Evolutionary conservation across 345 rosid genomes (phyloP), one percentile per base, ranked within the genome.

Genomic region (Eutrema yunnanense): DNA sequence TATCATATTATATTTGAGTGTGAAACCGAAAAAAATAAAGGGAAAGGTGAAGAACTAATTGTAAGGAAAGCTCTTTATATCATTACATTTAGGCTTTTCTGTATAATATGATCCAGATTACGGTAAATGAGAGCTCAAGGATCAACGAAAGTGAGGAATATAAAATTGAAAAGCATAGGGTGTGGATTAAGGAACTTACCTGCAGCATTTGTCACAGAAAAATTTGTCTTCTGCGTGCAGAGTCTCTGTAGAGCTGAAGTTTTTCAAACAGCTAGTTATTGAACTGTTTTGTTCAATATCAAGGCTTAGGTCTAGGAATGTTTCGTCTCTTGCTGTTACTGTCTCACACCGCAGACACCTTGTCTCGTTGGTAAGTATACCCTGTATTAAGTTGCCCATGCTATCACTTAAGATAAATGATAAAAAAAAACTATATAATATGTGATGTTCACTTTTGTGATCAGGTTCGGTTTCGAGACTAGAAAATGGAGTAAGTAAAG

Each of bases 131-230:
- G 5, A 47, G 16, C 32, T 46, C 44, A 64, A 49, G 14, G 8
- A 14, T 67, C 9, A 29, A 13, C 30, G 41, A 32, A 62, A 9
- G 42, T 9, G 43, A 32, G 55, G 33, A 30, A 2, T 4, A 1
- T 0, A 3, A 30, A 4, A 3, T 1, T 30, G 33, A 30, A 32
- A 32, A 32, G 34, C 34, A 32, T 4, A 3, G 34, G 7, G 0
- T 50, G 47, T 5, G 36, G 50, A 41, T 29, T 10, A 30, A n/a
- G 26, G 19, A 67, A 41, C 4, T n/a, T 66, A 89, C 97, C 97
- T 90, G 97, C 98, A 88, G 85, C 98, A 89, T 70, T 89, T 87
- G 83, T 94, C 98, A 80, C 96, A 91, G 84, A 94, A 94, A 68
- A 94, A 91, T 71, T 94, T 91, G 81, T 94, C 97, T 81, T 94